Evolutionary conservation across 768 basidiomycete genomes (phyloP).

Genomic region (Xerocomellus amylosporus): DNA sequence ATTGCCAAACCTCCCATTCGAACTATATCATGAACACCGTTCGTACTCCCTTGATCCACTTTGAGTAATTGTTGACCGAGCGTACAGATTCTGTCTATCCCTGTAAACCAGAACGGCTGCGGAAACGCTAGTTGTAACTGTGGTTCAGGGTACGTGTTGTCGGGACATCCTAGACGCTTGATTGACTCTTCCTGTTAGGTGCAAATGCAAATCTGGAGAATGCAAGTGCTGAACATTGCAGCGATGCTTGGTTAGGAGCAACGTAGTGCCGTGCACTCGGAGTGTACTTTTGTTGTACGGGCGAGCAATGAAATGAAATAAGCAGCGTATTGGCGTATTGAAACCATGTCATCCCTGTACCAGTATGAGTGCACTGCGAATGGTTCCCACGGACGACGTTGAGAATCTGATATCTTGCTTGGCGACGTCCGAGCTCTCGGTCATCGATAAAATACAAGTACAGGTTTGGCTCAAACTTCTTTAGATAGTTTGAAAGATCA

Average conservation of each 20-base stretch:
- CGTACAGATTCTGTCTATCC: not conserved
- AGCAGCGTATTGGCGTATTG: too few species aligned
- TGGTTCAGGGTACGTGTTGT: not conserved
- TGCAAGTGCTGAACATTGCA: constrained; percentile 4
- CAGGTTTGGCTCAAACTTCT: too few species aligned
- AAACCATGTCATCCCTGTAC: too few species aligned
- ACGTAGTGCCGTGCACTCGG: not conserved
- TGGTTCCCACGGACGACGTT: too few species aligned
- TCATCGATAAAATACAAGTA: too few species aligned
- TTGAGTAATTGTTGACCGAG: not conserved
- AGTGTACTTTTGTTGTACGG: not conserved
- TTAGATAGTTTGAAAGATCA: too few species aligned
- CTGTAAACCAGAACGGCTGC: not conserved
- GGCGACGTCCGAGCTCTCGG: too few species aligned
- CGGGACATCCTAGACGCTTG: not conserved
- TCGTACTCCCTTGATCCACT: not conserved
- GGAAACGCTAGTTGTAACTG: not conserved
- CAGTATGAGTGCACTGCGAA: too few species aligned
- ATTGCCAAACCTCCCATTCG: not conserved
- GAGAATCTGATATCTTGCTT: too few species aligned
- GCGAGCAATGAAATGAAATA: too few species aligned
- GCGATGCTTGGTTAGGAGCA: not conserved
- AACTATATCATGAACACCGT: not conserved
- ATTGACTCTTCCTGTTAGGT: not conserved
- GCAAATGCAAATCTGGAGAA: constrained; percentile 1